Evolutionary conservation across 768 basidiomycete genomes (phyloP), one percentile per base, ranked within the genome.

Genomic region (Calvatia gigantea): DNA sequence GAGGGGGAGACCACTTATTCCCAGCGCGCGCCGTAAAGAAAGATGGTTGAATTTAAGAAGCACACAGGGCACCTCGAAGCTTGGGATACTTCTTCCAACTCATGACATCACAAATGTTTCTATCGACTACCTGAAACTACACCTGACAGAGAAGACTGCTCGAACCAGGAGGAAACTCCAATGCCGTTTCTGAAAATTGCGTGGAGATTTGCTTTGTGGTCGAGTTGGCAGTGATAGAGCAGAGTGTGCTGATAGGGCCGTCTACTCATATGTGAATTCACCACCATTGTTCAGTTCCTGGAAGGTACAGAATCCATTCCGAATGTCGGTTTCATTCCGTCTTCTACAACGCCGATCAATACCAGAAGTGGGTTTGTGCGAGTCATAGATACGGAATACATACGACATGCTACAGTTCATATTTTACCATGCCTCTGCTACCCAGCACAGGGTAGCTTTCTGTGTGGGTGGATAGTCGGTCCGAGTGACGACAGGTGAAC

Each of bases 51-150:
- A 6, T 15, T 11, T n/a, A 28, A 48, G 46, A 48, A 48, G 46
- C 48, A 50, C 33, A 23, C 35, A 50, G 35, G 48, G 48, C 14
- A 38, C 21, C 6, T 38, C n/a, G 35, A 37, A 8, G 33, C 23
- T 50, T n/a, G 17, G 50, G 46, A 21, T 17, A 51, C 29, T 17
- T 38, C 38, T n/a, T 33, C 41, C 17, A 14, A 21, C 25, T 14
- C 48, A 50, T 52, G 51, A 52, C 51, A 52, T 52, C 51, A 52
- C 51, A 42, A 19, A 32, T 23, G 31, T 29, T 42, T 31, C 17
- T 17, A 42, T 39, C 50, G 50, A 37, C 31, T n/a, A 37, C 23
- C 19, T 32, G 51, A 33, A 31, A 8, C 27, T 29, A 25, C 41
- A 38, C 25, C 21, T 42, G 17, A 42, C 51, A 32, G 28, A 42